phyloP scores from a whole-genome alignment of 768 basidiomycete species.

The Gautieria morchelliformis region DNA sequence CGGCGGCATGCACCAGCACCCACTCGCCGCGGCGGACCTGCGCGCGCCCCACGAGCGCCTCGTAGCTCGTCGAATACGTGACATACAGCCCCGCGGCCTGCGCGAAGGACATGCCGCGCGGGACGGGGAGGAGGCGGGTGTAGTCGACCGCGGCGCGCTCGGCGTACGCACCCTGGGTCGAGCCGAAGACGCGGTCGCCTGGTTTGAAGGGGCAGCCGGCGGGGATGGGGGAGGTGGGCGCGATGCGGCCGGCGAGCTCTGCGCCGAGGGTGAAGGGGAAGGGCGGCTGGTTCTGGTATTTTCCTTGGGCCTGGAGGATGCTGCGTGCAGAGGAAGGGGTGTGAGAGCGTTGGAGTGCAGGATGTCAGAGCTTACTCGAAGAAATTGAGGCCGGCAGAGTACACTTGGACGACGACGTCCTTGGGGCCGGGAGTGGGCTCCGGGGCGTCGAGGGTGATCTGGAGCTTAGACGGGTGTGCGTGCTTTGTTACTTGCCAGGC shows the following conservation, averaged over 20 bases:
- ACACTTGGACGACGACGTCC: conserved; percentile 67
- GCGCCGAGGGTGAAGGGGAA: conserved; percentile 79
- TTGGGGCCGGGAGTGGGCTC: conserved; percentile 41
- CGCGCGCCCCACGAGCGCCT: conserved; percentile 80
- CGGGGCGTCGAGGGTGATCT: conserved; percentile 43
- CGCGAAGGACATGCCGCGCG: conserved; percentile 68
- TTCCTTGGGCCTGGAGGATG: conserved; percentile 82
- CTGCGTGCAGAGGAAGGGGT: not conserved
- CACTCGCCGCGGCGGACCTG: conserved; percentile 77
- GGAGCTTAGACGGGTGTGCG: conserved; percentile 56
- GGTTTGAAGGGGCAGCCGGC: conserved; percentile 64
- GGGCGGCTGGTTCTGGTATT: conserved; percentile 76
- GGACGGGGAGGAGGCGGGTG: conserved; percentile 50
- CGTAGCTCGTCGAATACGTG: conserved; percentile 93
- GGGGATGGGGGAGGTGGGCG: conserved; percentile 65
- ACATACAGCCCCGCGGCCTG: conserved; percentile 80
- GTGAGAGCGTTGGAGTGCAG: conserved; percentile 7
- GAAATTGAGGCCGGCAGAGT: conserved; percentile 70
- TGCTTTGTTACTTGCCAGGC: conserved; percentile 68
- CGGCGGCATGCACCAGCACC: conserved; percentile 90
- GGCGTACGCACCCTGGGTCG: conserved; percentile 67
- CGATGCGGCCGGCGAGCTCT: conserved; percentile 79
- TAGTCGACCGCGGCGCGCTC: conserved; percentile 59
- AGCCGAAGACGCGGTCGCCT: conserved; percentile 87
- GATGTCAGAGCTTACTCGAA: conserved; percentile 31